phyloP scores from a whole-genome alignment of 2,329 filamentous ascomycete genomes.

The Myotisia sp. region DNA sequence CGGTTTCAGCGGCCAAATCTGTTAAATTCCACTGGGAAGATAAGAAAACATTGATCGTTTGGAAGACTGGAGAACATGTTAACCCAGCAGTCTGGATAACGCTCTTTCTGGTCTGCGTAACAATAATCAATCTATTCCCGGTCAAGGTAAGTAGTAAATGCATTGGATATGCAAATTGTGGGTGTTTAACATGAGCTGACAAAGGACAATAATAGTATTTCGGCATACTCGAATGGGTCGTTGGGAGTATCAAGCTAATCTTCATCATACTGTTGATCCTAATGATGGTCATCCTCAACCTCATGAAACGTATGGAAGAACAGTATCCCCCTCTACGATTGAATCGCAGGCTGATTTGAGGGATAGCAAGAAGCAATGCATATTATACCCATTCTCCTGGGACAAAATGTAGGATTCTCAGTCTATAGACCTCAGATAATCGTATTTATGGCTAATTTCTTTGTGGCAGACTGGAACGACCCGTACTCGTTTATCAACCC shows the following conservation, averaged over 20 bases:
- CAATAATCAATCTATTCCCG: conserved; percentile 24
- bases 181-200: not conserved
- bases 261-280: conserved; percentile 30
- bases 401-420: conserved; percentile 21
- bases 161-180: not conserved
- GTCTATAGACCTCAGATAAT: not conserved
- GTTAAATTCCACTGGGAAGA: conserved; percentile 27
- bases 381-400: conserved; percentile 25
- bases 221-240: conserved; percentile 23
- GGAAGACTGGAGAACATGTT: conserved; percentile 16
- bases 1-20: conserved; percentile 26
- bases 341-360: conserved; percentile 17
- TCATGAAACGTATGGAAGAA: conserved; percentile 23
- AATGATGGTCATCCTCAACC: conserved; percentile 29
- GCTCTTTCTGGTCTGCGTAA: conserved; percentile 20
- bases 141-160: conserved; percentile 14
- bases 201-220: conserved; percentile 20
- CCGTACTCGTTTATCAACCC: conserved; percentile 29
- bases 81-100: conserved; percentile 28
- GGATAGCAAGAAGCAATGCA: conserved; percentile 21
- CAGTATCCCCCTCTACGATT: not conserved
- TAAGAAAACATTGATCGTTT: conserved; percentile 18
- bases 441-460: not conserved
- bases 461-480: conserved; percentile 19
- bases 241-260: conserved; percentile 23